Percentiles rank a stretch among this genome's conserved stretches.
phyloP scores from a whole-genome alignment of 129 eudicot genomes.

The Ambrosia trifida region DNA sequence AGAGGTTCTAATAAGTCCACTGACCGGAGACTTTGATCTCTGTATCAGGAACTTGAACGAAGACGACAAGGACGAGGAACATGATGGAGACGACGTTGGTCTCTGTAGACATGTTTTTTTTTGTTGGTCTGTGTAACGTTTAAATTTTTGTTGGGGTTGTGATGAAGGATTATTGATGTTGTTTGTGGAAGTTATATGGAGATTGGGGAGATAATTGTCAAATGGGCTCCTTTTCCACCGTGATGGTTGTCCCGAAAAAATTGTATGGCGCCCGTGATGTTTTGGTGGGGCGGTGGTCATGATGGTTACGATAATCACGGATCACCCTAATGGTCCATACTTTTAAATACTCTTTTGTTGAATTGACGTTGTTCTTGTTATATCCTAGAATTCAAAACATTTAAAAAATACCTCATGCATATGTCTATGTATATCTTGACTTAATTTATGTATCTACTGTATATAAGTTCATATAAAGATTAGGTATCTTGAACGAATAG shows the following conservation, averaged over 20 bases:
- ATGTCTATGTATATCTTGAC: no score
- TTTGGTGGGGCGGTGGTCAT: no score
- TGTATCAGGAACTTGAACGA: slow-evolving; percentile 41
- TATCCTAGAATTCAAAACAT: no score
- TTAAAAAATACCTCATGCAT: no score
- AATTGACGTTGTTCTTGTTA: no score
- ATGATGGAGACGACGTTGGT: slow-evolving; percentile 22
- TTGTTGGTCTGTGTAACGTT: slow-evolving; percentile 44
- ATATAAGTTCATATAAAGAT: background rate
- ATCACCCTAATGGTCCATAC: no score
- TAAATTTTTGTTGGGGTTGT: slow-evolving; percentile 31
- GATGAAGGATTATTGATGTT: slow-evolving; percentile 8
- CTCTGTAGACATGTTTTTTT: no score
- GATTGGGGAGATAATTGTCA: slow-evolving; percentile 23
- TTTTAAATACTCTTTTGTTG: no score
- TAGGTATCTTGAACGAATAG: background rate
- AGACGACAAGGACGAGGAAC: slow-evolving; percentile 29
- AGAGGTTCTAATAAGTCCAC: slow-evolving; percentile 26
- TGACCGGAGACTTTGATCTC: slow-evolving; percentile 36
- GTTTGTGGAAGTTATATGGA: slow-evolving; percentile 23
- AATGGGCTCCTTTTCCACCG: slow-evolving; percentile 25
- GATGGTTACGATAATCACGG: no score
- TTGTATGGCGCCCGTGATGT: no score
- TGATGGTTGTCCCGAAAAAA: no score
- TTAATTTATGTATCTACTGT: no score